A percentile compares a stretch with the other conserved stretches of the same genome.
Evolutionary conservation across 331 rosid genomes (phyloP).

Genomic region (Pyracantha coccinea): DNA sequence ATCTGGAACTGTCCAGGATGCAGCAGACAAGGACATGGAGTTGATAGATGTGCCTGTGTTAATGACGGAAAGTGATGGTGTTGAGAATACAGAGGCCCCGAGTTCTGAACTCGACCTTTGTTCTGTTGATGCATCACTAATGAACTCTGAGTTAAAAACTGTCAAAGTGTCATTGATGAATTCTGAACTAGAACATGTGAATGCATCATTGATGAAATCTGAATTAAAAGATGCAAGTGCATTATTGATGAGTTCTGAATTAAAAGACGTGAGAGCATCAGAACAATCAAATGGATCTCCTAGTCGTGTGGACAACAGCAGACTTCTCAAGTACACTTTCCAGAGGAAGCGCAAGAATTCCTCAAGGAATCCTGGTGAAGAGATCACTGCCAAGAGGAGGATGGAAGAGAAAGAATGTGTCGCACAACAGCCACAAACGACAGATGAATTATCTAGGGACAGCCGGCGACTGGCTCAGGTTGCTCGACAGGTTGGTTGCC

Average conservation of each 20-base stretch:
- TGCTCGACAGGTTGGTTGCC: conserved; percentile 45
- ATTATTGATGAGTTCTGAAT: conserved; percentile 18
- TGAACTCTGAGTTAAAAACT: conserved; percentile 16
- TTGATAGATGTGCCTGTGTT: conserved; percentile 5
- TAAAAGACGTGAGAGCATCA: conserved; percentile 17
- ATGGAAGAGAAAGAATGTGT: conserved; percentile 18
- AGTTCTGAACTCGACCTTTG: conserved; percentile 15
- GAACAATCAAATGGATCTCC: conserved; percentile 28
- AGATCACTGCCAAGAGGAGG: conserved; percentile 27
- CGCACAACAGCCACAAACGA: conserved; percentile 17
- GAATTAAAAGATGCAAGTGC: conserved; percentile 13
- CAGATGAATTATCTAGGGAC: conserved; percentile 31
- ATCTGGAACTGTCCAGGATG: conserved; percentile 18
- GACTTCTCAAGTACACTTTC: conserved; percentile 50
- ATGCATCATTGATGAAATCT: conserved; percentile 18
- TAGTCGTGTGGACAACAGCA: conserved; percentile 18
- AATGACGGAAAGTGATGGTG: conserved; percentile 5
- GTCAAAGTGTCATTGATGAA: conserved; percentile 6
- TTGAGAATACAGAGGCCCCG: conserved; percentile 9
- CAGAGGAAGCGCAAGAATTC: conserved; percentile 56
- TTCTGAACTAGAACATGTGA: conserved; percentile 17
- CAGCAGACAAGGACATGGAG: conserved; percentile 19
- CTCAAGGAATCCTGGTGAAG: conserved; percentile 21
- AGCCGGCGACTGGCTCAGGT: conserved; percentile 34
- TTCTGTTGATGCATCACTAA: conserved; percentile 11